Conservation (phyloP, 192 early-diverging fungal genomes). For the Lunasporangiospora selenospora region DNA sequence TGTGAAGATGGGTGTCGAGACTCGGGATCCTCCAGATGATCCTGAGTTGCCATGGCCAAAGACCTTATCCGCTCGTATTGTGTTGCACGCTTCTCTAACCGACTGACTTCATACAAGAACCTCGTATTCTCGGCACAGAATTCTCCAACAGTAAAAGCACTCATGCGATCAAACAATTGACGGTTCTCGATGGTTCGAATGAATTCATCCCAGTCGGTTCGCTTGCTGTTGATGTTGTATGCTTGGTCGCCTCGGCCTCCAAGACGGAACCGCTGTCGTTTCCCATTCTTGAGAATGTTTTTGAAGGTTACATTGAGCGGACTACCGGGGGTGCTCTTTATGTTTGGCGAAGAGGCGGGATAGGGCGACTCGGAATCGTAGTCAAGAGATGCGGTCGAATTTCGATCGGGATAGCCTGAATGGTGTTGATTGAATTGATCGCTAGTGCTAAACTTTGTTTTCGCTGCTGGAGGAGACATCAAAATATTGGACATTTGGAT, state of each 20-base stretch:
- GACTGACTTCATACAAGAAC: constrained; percentile 36
- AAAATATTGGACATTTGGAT: too few species aligned
- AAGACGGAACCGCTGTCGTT: constrained; percentile 7
- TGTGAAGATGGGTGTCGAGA: too few species aligned
- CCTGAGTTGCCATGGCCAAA: too few species aligned
- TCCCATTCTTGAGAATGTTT: constrained; percentile 14
- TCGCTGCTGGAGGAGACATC: too few species aligned
- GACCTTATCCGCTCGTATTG: constrained; percentile 34
- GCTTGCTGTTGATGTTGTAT: constrained; percentile 2
- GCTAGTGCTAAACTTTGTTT: too few species aligned
- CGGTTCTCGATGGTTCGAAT: constrained; percentile 21
- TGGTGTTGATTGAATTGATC: too few species aligned
- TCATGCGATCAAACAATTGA: constrained; percentile 21
- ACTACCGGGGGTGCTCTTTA: too few species aligned
- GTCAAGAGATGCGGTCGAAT: too few species aligned
- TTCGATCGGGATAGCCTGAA: too few species aligned
- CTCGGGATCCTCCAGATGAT: too few species aligned
- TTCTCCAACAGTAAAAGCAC: constrained; percentile 38
- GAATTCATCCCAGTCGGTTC: constrained; percentile 42
- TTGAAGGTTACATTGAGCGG: constrained; percentile 15
- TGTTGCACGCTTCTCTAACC: constrained; percentile 25
- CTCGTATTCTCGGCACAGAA: constrained; percentile 46
- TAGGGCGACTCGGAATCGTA: too few species aligned
- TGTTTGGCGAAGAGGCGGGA: too few species aligned
- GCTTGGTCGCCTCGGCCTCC: not conserved